These are phyloP conservation scores for Lentinula sp. DNA, from an alignment of 768 basidiomycete genomes.

Conservation along the genomic window DNA sequence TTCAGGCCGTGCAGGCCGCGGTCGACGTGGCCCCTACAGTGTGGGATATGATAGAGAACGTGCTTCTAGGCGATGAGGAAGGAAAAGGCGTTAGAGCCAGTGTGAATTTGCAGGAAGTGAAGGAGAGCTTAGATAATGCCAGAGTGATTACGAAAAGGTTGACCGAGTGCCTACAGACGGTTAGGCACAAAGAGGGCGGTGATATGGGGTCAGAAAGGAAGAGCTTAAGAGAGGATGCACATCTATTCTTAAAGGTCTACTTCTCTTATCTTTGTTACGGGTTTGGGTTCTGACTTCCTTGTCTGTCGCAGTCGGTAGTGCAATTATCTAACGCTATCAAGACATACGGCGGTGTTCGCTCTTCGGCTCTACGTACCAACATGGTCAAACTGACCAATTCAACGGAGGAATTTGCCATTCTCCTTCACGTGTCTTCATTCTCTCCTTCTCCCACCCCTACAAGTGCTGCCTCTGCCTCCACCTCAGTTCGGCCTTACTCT, in stretches of 20 bases:
- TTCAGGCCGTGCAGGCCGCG: slow-evolving; percentile 73
- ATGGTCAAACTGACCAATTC: slow-evolving; percentile 75
- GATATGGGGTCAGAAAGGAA: slow-evolving; percentile 50
- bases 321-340: slow-evolving; percentile 72
- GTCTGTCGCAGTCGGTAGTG: slow-evolving; percentile 54
- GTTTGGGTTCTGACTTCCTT: slow-evolving; percentile 1
- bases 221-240: slow-evolving; percentile 69
- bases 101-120: slow-evolving; percentile 32
- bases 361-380: slow-evolving; percentile 55
- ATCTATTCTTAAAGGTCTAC: slow-evolving; percentile 73
- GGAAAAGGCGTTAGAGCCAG: background rate
- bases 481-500: slow-evolving; percentile 45
- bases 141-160: slow-evolving; percentile 60
- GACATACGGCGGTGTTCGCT: slow-evolving; percentile 51
- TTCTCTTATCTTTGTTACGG: background rate
- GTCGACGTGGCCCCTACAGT: slow-evolving; percentile 75
- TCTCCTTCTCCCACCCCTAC: slow-evolving; percentile 45
- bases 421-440: slow-evolving; percentile 81
- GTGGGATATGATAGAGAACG: slow-evolving; percentile 77
- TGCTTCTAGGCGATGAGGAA: slow-evolving; percentile 44
- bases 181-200: slow-evolving; percentile 39
- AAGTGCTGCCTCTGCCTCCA: background rate
- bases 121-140: slow-evolving; percentile 53
- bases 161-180: slow-evolving; percentile 46
- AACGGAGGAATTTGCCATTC: slow-evolving; percentile 82